A percentile compares a stretch with the other conserved stretches of the same genome.
Evolutionary conservation across 225 moss, liverwort and hornwort genomes (phyloP).

Genomic region (Bryum argenteum): DNA sequence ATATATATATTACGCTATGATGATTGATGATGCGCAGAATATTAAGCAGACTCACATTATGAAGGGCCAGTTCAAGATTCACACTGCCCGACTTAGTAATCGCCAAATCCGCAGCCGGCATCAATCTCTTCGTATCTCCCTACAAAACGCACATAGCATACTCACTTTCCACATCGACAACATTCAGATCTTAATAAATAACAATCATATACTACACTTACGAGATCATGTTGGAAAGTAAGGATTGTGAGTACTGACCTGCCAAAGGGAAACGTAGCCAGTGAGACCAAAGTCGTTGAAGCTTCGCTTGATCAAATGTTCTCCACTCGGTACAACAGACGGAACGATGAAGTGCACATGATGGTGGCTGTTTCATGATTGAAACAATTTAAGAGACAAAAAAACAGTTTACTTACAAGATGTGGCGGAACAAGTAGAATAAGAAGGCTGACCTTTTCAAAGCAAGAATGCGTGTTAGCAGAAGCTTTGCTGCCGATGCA

Average conservation of each 20-base stretch:
- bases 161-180: neutral
- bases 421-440: neutral
- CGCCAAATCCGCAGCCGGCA: conserved; percentile 78
- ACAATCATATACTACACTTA: conserved; percentile 1
- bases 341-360: conserved; percentile 71
- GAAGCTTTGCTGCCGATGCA: conserved; percentile 68
- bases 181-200: neutral
- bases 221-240: neutral
- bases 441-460: conserved; percentile 21
- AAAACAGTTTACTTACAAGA: neutral
- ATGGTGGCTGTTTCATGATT: conserved; percentile 38
- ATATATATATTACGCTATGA: neutral
- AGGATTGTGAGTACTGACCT: conserved; percentile 42
- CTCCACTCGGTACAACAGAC: conserved; percentile 60
- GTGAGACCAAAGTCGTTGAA: conserved; percentile 58
- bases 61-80: conserved; percentile 77
- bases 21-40: neutral
- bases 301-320: conserved; percentile 47
- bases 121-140: conserved; percentile 63
- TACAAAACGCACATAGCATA: conserved; percentile 30
- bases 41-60: conserved; percentile 55
- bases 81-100: conserved; percentile 88
- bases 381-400: conserved; percentile 5
- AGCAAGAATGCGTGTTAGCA: conserved; percentile 47
- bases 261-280: conserved; percentile 56